Base-by-base conservation (phyloP, 805 yeast species). In the Spathaspora hagerdaliae region DNA sequence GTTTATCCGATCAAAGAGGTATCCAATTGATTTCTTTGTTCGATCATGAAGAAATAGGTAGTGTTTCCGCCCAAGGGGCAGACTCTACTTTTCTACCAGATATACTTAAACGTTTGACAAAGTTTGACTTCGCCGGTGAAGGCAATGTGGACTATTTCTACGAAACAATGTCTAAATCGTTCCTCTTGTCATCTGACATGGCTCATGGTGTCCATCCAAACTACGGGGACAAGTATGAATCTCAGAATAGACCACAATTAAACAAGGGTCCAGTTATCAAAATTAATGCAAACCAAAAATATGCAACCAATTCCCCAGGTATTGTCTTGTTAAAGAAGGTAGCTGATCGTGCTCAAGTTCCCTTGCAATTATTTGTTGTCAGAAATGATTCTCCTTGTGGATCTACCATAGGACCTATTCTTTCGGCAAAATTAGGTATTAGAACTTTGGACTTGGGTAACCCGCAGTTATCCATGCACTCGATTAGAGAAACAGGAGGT, bases 201-300 rank as follows among this genome's bases (percentile, higher is more conserved):
- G 96, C 98, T 1, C 99, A 92, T 61, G 98, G 96, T 31, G 85
- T 92, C 34, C 97, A 92, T 64, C 99, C 99, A 47, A 92, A 92
- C 65, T 92, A 92, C 63, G 68, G 79, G 5, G 77, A 75, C 43
- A 79, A 79, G 55, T 86, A 94, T 65, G 98, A 94, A 61, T 61
- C 79, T 19, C 71, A 77, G 49, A 96, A 92, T 64, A 79, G 80
- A 52, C 98, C 99, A 1, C 74, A 75, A 42, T 69, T 92, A 49
- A 95, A 96, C 58, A 73, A 74, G 32, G 99, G 99, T 6, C 97
- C 98, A 0, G 97, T 90, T 2, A 81, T 92, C 59, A 92, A 92
- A 65, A 71, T 92, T 60, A 92, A 92, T 60, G 97, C 98, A 8
- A 92, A 89, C 64, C 98, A 94, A 70, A 79, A 97, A 46, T 94